Evolutionary conservation across 768 basidiomycete genomes (phyloP), one percentile per base, ranked within the genome.

Genomic region (Hericium erinaceus): DNA sequence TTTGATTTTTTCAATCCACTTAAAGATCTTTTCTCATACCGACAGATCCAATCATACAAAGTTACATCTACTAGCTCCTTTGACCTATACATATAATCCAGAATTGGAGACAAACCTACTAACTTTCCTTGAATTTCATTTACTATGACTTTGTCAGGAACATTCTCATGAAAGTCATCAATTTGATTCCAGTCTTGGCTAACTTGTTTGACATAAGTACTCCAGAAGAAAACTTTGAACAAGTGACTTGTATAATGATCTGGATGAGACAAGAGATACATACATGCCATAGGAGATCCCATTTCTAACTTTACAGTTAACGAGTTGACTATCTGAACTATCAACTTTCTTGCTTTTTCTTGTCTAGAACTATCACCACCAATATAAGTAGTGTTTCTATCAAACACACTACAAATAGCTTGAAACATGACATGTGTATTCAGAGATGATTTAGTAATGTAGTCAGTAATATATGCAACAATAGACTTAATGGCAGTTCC

Each of bases 381-480:
- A 6, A 70, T 39, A 33, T 69, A 57, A 16, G 70, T 64, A 38
- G 49, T 12, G 46, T 65, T 64, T 48, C 54, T 67, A 3, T 61
- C 39, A 59, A 70, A 67, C 7, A 71, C 60, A 11, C 33, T 55
- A 4, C 55, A 46, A 0, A 72, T 60, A 8, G 69, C 57, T 0
- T 74, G 66, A 64, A 77, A 76, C 26, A 75, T 66, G 13, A 63
- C 64, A 61, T 74, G 67, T 0, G 72, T 74, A 48, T 76, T 78
- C 13, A 79, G 57, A 2, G 62, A 41, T 0, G 65, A 48, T 59
- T 79, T 79, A 0, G 74, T 76, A 0, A 78, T 67, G 61, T 79
- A 79, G 39, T 79, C 74, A 4, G 75, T 67, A 0, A 76, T 66
- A 64, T 76, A 77, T 20, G 68, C 62, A 0, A 75, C 57, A 2